A percentile compares a stretch with the other conserved stretches of the same genome.
These are phyloP conservation scores for Fraxinus cuspidata DNA, from an alignment of 257 asterid genomes.

Conservation along the genomic window DNA sequence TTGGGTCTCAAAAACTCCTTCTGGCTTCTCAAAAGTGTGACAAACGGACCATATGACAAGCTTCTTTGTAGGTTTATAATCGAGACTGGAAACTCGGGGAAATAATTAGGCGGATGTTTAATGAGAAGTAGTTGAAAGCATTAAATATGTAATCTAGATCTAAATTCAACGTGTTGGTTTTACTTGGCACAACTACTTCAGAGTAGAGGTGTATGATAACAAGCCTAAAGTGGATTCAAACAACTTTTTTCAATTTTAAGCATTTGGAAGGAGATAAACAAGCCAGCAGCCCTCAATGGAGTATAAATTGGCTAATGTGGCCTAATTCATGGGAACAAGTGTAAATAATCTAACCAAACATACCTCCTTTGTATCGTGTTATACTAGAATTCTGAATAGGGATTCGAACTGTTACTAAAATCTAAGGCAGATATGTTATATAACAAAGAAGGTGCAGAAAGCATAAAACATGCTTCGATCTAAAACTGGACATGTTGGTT, in stretches of 20 bases:
- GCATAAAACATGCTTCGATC: conserved; percentile 10
- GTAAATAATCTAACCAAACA: not conserved
- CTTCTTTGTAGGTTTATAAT: not conserved
- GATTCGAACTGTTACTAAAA: not conserved
- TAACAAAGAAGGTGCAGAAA: conserved; percentile 4
- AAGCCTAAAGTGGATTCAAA: not conserved
- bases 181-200: conserved; percentile 6
- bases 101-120: conserved; percentile 13
- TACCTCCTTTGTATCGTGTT: not conserved
- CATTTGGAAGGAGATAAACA: not conserved
- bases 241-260: not conserved
- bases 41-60: not conserved
- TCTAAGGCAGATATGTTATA: not conserved
- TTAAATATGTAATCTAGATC: conserved; percentile 10
- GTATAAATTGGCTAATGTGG: not conserved
- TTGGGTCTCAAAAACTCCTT: no score
- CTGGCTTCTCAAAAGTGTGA: no score
- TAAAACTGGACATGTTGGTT: not conserved
- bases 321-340: not conserved
- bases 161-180: not conserved
- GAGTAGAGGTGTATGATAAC: not conserved
- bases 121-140: conserved; percentile 11
- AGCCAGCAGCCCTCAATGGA: not conserved
- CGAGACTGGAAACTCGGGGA: conserved; percentile 2
- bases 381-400: not conserved